Evolutionary conservation across 257 asterid genomes (phyloP).

Genomic region (Jasminum sambac): DNA sequence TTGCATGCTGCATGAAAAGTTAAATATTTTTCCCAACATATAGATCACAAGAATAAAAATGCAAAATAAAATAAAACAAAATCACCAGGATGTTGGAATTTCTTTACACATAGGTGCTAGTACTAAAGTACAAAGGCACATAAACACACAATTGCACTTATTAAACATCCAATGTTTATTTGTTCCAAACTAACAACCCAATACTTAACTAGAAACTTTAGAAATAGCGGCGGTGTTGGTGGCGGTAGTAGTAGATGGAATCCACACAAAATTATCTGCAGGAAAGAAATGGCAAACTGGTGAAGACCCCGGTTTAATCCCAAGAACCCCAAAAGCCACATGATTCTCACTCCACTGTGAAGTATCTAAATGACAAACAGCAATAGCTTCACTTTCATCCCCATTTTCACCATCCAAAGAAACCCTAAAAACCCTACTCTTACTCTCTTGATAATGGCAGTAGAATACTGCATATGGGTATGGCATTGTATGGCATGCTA

Average conservation of each 20-base stretch:
- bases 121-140: background rate
- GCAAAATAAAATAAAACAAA: background rate
- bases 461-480: conserved; percentile 67
- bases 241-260: conserved; percentile 29
- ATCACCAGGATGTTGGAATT: background rate
- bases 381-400: conserved; percentile 60
- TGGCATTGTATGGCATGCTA: conserved; percentile 77
- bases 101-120: background rate
- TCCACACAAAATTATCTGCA: conserved; percentile 65
- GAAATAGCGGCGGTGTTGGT: background rate
- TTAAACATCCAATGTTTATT: background rate
- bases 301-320: conserved; percentile 52
- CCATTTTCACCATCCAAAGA: conserved; percentile 51
- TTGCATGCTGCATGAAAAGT: too few relatives aligned
- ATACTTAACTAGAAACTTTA: background rate
- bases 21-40: too few relatives aligned
- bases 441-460: conserved; percentile 61
- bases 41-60: background rate
- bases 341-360: conserved; percentile 70
- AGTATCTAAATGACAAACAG: conserved; percentile 88
- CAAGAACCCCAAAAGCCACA: conserved; percentile 57
- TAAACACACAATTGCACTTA: background rate
- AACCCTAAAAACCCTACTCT: conserved; percentile 51
- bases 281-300: conserved; percentile 89
- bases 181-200: background rate